A percentile compares a stretch with the other conserved stretches of the same genome.
Conservation (phyloP, 1,139 yeast genomes). For the Candida neerlandica region DNA sequence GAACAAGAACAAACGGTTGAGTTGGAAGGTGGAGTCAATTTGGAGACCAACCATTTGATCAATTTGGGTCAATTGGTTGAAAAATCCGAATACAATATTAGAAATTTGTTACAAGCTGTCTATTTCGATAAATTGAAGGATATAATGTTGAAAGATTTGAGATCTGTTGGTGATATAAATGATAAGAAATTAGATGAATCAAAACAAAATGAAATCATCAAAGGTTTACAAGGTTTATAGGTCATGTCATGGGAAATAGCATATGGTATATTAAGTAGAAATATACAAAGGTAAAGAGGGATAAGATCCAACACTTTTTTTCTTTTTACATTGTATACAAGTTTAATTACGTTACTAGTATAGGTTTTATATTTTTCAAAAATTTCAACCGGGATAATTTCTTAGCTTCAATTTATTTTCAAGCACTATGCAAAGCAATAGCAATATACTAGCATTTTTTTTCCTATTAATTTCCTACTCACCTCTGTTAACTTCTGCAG, state of each 20-base stretch:
- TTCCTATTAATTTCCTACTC: not conserved
- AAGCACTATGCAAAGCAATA: not conserved
- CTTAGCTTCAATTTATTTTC: too few species aligned
- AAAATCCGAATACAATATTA: conserved; percentile 83
- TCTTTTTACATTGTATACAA: too few species aligned
- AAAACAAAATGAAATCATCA: conserved; percentile 53
- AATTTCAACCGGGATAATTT: too few species aligned
- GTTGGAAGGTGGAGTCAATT: conserved; percentile 38
- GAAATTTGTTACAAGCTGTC: conserved; percentile 88
- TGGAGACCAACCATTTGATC: conserved; percentile 70
- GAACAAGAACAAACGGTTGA: conserved; percentile 48
- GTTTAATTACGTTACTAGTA: too few species aligned
- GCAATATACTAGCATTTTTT: not conserved
- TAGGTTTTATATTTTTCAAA: too few species aligned
- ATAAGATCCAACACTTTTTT: too few species aligned
- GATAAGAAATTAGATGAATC: conserved; percentile 40
- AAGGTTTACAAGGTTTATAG: conserved; percentile 44
- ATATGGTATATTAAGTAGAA: too few species aligned
- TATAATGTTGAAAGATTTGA: conserved; percentile 66
- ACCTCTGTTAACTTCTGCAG: conserved; percentile 62
- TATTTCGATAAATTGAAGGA: conserved; percentile 95
- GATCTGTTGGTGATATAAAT: conserved; percentile 52
- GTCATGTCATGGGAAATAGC: too few species aligned
- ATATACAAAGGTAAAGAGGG: too few species aligned
- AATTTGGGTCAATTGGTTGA: conserved; percentile 86